Conservation (phyloP, 768 basidiomycete species). For the Suillus fuscotomentosus region DNA sequence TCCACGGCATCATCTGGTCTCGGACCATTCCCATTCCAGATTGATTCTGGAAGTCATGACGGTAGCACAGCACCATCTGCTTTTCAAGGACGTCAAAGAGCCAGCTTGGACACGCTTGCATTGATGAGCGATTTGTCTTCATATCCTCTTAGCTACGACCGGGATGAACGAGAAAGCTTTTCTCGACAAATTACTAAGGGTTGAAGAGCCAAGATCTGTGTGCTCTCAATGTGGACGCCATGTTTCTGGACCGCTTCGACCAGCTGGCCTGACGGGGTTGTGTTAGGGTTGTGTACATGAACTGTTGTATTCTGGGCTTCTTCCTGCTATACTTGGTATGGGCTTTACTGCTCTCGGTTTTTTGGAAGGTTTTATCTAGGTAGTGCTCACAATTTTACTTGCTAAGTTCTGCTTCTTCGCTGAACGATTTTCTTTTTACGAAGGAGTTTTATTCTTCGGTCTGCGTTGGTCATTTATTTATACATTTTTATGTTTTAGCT, state of each 20-base stretch:
- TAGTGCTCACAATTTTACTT: constrained; percentile 7
- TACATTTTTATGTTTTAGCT: constrained; percentile 12
- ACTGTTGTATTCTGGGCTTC: constrained; percentile 23
- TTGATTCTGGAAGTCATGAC: constrained; percentile 58
- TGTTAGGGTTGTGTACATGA: constrained; percentile 19
- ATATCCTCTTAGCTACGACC: constrained; percentile 78
- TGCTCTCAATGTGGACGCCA: constrained; percentile 1
- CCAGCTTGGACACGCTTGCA: constrained; percentile 82
- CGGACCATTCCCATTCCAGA: constrained; percentile 85
- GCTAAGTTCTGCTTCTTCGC: constrained; percentile 7
- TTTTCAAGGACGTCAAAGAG: constrained; percentile 55
- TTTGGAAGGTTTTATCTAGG: not conserved
- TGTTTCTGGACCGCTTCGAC: constrained; percentile 15
- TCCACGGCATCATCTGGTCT: constrained; percentile 81
- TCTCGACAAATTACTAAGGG: constrained; percentile 23
- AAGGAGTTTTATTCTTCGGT: constrained; percentile 12
- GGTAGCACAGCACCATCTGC: constrained; percentile 31
- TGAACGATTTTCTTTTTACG: constrained; percentile 6
- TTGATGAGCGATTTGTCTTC: constrained; percentile 80
- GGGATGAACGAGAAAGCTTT: constrained; percentile 27
- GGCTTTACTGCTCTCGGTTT: constrained; percentile 10
- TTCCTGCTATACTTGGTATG: constrained; percentile 15
- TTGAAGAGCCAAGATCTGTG: constrained; percentile 10
- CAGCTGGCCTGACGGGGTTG: constrained; percentile 29
- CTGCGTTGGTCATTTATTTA: constrained; percentile 13